phyloP scores from a whole-genome alignment of 225 moss, liverwort and hornwort species.

The Neckera pumila region DNA sequence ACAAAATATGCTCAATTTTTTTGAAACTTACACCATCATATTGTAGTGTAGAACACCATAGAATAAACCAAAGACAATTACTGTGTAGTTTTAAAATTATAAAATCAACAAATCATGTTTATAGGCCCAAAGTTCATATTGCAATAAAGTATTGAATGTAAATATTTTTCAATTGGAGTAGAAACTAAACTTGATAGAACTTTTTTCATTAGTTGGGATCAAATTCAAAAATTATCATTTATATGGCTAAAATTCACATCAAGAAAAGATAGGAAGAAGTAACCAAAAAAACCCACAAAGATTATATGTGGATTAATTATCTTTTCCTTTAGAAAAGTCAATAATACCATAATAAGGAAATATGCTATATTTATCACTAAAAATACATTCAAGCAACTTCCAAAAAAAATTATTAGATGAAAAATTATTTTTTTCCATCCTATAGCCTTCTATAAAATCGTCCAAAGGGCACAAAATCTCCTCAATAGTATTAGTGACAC shows the following conservation, averaged over 20 bases:
- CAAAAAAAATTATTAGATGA: background rate
- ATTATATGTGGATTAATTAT: too few species aligned
- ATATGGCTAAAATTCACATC: too few species aligned
- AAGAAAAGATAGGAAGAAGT: too few species aligned
- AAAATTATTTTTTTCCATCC: background rate
- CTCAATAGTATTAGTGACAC: background rate
- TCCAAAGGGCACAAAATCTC: background rate
- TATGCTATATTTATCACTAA: background rate
- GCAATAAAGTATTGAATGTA: background rate
- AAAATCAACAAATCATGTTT: background rate
- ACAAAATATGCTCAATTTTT: background rate
- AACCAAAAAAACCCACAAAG: too few species aligned
- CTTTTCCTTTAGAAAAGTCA: too few species aligned
- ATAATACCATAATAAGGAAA: background rate
- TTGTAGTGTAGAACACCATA: background rate
- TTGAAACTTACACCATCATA: background rate
- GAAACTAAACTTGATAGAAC: too few species aligned
- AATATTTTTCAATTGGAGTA: background rate
- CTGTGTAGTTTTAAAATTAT: accelerated
- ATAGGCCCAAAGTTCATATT: background rate
- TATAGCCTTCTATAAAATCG: accelerated
- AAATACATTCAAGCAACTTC: background rate
- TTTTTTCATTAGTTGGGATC: too few species aligned
- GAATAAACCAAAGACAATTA: background rate
- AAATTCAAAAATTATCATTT: too few species aligned